Conservation (phyloP, 176 grass and related monocot genomes). For the Raddia distichophylla region DNA sequence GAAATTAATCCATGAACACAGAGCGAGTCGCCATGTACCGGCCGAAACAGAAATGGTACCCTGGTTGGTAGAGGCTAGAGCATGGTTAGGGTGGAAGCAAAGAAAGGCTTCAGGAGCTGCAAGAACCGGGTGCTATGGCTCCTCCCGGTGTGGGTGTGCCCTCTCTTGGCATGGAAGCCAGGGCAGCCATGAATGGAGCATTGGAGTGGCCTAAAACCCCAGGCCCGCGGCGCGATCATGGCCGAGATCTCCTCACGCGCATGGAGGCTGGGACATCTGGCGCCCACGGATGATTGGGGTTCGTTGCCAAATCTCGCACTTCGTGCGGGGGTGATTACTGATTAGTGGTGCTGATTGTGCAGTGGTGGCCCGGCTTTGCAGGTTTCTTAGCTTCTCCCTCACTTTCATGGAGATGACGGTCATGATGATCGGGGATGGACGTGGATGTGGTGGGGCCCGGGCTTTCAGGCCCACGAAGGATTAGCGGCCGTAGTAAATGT, state of each 20-base stretch:
- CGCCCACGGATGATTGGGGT: neutral
- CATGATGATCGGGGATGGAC: neutral
- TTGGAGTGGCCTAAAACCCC: constrained; percentile 21
- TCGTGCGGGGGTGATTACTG: neutral
- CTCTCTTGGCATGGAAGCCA: constrained; percentile 25
- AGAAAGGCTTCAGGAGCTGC: constrained; percentile 49
- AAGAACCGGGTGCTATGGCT: neutral
- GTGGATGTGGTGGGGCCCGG: neutral
- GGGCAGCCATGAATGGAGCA: constrained; percentile 26
- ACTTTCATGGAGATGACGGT: constrained; percentile 26
- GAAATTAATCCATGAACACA: neutral
- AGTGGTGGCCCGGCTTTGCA: neutral
- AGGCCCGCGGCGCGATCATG: neutral
- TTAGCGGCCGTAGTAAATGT: too few relatives aligned
- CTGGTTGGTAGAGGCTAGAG: constrained; percentile 65
- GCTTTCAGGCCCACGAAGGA: too few relatives aligned
- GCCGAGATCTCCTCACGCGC: constrained; percentile 32
- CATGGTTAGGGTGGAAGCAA: constrained; percentile 89
- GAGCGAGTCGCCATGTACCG: neutral
- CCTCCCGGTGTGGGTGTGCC: neutral
- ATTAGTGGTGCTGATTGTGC: constrained; percentile 28
- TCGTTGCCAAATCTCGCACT: constrained; percentile 25
- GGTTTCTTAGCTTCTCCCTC: constrained; percentile 42
- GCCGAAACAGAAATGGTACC: constrained; percentile 41
- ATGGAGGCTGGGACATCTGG: constrained; percentile 25